Evolutionary conservation across 495 filamentous ascomycete species (phyloP).

Genomic region (Evansstolkia leycettana): DNA sequence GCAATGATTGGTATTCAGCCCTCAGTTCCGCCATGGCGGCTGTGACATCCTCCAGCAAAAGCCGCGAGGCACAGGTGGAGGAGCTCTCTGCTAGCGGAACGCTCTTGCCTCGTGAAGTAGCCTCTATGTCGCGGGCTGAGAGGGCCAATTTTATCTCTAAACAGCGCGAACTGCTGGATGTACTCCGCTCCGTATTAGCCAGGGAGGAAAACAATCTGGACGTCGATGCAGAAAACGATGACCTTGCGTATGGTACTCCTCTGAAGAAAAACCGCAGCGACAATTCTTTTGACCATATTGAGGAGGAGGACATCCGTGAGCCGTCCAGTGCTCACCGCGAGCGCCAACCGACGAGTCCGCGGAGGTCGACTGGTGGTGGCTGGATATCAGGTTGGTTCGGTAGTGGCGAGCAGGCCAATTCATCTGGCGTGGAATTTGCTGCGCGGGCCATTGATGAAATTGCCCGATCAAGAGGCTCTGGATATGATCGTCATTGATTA

Average conservation of each 20-base stretch:
- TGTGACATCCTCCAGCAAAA: constrained; percentile 28
- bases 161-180: constrained; percentile 59
- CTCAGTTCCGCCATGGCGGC: constrained; percentile 55
- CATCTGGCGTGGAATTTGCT: constrained; percentile 21
- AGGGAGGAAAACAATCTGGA: constrained; percentile 49
- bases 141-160: constrained; percentile 56
- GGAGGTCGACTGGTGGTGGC: constrained; percentile 13
- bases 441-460: constrained; percentile 18
- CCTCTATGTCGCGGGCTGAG: constrained; percentile 41
- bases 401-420: constrained; percentile 5
- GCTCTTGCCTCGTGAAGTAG: constrained; percentile 55
- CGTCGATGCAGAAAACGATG: constrained; percentile 27
- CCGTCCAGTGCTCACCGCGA: constrained; percentile 3
- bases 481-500: constrained; percentile 13
- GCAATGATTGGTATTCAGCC: constrained; percentile 56
- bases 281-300: constrained; percentile 72
- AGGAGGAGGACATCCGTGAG: constrained; percentile 46
- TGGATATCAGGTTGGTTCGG: constrained; percentile 29
- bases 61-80: constrained; percentile 36
- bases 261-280: constrained; percentile 63
- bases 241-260: constrained; percentile 35
- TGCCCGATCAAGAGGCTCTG: constrained; percentile 5
- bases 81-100: constrained; percentile 45
- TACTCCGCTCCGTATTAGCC: constrained; percentile 62
- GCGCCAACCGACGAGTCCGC: constrained; percentile 8